Base-by-base conservation (phyloP, 345 rosid genomes). In the Pelargonium nanum region DNA sequence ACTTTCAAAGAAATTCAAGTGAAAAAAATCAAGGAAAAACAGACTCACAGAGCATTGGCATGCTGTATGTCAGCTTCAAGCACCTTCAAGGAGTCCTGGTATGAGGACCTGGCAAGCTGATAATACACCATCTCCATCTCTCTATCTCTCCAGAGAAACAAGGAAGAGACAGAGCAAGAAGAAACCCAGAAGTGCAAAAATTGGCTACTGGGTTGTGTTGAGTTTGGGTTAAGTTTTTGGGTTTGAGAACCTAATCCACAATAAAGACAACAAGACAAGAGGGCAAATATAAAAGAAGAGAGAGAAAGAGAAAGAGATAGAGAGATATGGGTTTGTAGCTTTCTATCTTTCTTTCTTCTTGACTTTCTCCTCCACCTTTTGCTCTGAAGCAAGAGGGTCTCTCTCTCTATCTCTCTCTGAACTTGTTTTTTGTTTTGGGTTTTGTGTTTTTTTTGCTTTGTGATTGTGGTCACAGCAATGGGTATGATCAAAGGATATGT, bases 31-130 rank as follows among this genome's bases (percentile, higher is more conserved):
- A 62, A 30, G 21, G 24, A 24, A 13, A 17, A 23, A 54, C n/a
- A 67, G 67, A 82, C 97, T 83, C 61, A 92, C 98, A 92, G 72
- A 66, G 83, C 77, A 80, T 92, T 92, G 19, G 98, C 97, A 72
- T 82, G 87, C 44, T 87, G 89, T 6, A 92, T 81, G 69, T 92
- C 97, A 67, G 91, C 89, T 75, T 92, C 97, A 24, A 92, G 61
- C 61, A 76, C 81, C 63, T 89, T 85, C 64, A 92, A 75, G 21
- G 90, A 85, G 63, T 92, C 98, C 75, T 77, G 82, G 71, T 80
- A 83, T 34, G 85, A 84, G 53, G 83, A 74, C 76, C 76, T 78
- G 53, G 77, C 72, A 76, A 80, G 65, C 73, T 83, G 81, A 65
- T 76, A 80, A 61, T 76, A 72, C 85, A 84, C 64, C 75, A 77